Conservation (phyloP, 2,329 filamentous ascomycete species). For the Corynespora cassiicola region DNA sequence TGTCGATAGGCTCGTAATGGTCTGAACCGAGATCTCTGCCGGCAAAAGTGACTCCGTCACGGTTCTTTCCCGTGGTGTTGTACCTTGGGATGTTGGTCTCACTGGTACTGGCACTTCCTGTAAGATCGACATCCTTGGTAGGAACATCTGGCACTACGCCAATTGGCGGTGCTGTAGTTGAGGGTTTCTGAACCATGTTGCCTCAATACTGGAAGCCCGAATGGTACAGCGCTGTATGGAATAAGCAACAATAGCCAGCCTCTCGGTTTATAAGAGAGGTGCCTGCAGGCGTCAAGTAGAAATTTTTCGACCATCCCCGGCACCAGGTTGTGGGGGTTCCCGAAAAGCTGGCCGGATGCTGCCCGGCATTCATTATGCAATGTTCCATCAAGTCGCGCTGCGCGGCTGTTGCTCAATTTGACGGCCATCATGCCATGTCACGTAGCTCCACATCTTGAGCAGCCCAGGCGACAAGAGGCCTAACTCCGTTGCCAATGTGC, state of each 20-base stretch:
- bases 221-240: too few species aligned
- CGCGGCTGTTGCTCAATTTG: too few species aligned
- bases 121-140: conserved; percentile 26
- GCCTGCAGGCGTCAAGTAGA: too few species aligned
- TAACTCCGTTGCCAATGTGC: neutral
- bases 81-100: conserved; percentile 16
- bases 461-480: too few species aligned
- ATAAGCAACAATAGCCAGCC: too few species aligned
- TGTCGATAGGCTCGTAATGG: conserved; percentile 59
- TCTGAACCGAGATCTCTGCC: conserved; percentile 39
- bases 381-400: too few species aligned
- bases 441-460: conserved; percentile 2
- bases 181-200: conserved; percentile 10
- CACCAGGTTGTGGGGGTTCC: conserved; percentile 12
- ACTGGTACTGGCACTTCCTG: conserved; percentile 25
- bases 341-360: neutral
- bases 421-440: conserved; percentile 2
- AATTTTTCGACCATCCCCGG: conserved; percentile 8
- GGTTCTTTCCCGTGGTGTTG: conserved; percentile 10
- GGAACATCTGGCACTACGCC: conserved; percentile 16
- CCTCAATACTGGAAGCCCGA: conserved; percentile 1
- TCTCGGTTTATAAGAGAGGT: conserved; percentile 13
- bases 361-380: too few species aligned
- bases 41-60: conserved; percentile 42
- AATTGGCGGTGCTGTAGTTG: conserved; percentile 7